These are phyloP conservation scores for Colletotrichum eremochloae DNA, from an alignment of 2,329 filamentous ascomycete species.

Conservation along the genomic window DNA sequence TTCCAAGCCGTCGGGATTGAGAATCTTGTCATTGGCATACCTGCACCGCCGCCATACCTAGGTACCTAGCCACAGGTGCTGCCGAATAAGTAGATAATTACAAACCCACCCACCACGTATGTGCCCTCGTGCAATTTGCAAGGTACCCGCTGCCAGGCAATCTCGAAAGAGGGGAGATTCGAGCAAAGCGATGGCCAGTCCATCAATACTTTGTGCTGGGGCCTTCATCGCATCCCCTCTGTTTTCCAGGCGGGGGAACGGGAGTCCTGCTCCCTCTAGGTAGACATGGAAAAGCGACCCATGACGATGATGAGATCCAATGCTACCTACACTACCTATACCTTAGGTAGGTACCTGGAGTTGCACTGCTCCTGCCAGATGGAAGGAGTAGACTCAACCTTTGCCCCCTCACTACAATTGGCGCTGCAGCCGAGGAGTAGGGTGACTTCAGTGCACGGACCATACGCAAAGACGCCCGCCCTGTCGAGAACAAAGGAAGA, in stretches of 20 bases:
- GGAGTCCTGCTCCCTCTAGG: slow-evolving; percentile 26
- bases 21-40: background rate
- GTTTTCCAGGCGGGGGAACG: slow-evolving; percentile 19
- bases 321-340: background rate
- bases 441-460: slow-evolving; percentile 32
- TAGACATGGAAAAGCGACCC: slow-evolving; percentile 21
- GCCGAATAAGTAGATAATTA: background rate
- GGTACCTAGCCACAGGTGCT: background rate
- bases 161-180: slow-evolving; percentile 13
- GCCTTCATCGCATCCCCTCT: slow-evolving; percentile 22
- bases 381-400: slow-evolving; percentile 24
- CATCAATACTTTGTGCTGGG: slow-evolving; percentile 22
- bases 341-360: slow-evolving; percentile 15
- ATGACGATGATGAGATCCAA: slow-evolving; percentile 26
- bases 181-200: slow-evolving; percentile 8
- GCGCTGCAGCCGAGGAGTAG: slow-evolving; percentile 15
- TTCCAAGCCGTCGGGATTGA: background rate
- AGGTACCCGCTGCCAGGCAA: slow-evolving; percentile 12
- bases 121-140: background rate
- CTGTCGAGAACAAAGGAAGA: slow-evolving; percentile 25
- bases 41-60: background rate
- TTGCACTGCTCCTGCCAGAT: slow-evolving; percentile 33
- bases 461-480: slow-evolving; percentile 22
- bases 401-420: slow-evolving; percentile 13
- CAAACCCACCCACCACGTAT: background rate